Evolutionary conservation across 768 basidiomycete species (phyloP).

Genomic region (Pleurotus tuber-regium): DNA sequence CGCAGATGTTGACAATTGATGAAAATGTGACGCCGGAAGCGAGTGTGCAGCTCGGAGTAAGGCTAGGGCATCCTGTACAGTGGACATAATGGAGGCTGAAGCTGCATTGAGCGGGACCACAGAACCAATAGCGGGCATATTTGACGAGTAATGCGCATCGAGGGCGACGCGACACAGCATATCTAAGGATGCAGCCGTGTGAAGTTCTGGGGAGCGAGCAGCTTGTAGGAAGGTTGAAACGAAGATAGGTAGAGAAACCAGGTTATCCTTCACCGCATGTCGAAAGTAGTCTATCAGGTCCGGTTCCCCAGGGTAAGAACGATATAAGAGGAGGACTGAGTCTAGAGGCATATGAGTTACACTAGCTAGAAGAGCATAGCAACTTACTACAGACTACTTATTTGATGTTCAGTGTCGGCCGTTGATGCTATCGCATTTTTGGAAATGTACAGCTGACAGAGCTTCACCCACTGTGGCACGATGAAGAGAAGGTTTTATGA

Average conservation of each 20-base stretch:
- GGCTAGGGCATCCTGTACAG: constrained; percentile 58
- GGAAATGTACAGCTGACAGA: constrained; percentile 61
- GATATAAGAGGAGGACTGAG: constrained; percentile 65
- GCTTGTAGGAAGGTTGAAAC: constrained; percentile 67
- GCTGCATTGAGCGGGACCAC: constrained; percentile 50
- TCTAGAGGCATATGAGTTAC: constrained; percentile 44
- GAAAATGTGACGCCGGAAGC: constrained; percentile 54
- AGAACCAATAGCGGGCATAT: constrained; percentile 50
- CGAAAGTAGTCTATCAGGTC: constrained; percentile 66
- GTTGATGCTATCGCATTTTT: constrained; percentile 33
- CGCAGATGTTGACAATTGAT: constrained; percentile 55
- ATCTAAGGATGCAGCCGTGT: constrained; percentile 64
- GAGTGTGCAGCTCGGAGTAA: constrained; percentile 57
- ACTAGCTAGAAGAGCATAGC: background rate
- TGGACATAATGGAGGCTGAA: constrained; percentile 46
- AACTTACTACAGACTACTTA: constrained; percentile 9
- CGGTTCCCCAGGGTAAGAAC: constrained; percentile 68
- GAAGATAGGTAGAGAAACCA: constrained; percentile 58
- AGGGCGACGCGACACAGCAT: constrained; percentile 66
- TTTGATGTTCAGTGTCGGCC: constrained; percentile 6
- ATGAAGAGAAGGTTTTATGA: background rate
- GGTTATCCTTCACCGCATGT: constrained; percentile 50
- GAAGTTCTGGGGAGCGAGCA: constrained; percentile 61
- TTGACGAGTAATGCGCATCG: constrained; percentile 60
- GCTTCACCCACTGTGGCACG: constrained; percentile 55